These are phyloP conservation scores for Acer yangbiense DNA, from an alignment of 345 rosid species.

Conservation along the genomic window DNA sequence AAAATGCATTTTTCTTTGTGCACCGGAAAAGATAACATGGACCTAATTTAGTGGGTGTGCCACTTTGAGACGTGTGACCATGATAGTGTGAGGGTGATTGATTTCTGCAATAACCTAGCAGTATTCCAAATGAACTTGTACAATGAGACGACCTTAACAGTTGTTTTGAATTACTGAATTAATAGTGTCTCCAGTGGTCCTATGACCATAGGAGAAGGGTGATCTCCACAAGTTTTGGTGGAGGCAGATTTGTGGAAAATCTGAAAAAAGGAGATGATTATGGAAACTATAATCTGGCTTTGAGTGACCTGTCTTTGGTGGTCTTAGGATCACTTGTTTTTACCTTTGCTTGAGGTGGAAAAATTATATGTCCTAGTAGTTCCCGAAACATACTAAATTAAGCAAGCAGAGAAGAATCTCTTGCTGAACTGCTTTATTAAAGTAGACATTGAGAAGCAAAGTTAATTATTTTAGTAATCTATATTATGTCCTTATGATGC, in stretches of 20 bases:
- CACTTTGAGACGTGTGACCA: constrained; percentile 8
- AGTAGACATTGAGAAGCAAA: constrained; percentile 5
- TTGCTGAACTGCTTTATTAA: background rate
- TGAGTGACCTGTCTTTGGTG: constrained; percentile 4
- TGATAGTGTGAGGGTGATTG: constrained; percentile 14
- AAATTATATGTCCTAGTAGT: background rate
- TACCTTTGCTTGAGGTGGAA: background rate
- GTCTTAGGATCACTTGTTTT: constrained; percentile 11
- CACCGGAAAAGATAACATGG: constrained; percentile 10
- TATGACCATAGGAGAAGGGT: constrained; percentile 12
- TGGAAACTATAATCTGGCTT: background rate
- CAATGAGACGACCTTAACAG: background rate
- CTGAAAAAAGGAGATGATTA: constrained; percentile 19
- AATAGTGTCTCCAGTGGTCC: background rate
- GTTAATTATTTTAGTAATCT: constrained; percentile 1
- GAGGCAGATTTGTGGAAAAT: constrained; percentile 9
- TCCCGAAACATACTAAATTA: background rate
- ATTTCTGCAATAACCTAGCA: constrained; percentile 1
- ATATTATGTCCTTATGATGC: background rate
- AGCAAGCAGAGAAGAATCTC: background rate
- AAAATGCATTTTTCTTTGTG: background rate
- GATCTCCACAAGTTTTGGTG: constrained; percentile 4
- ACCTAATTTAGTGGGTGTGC: constrained; percentile 7
- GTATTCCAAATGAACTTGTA: background rate
- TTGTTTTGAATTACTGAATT: background rate